Evolutionary conservation across 768 basidiomycete genomes (phyloP).

Genomic region (Lyophyllum atratum): DNA sequence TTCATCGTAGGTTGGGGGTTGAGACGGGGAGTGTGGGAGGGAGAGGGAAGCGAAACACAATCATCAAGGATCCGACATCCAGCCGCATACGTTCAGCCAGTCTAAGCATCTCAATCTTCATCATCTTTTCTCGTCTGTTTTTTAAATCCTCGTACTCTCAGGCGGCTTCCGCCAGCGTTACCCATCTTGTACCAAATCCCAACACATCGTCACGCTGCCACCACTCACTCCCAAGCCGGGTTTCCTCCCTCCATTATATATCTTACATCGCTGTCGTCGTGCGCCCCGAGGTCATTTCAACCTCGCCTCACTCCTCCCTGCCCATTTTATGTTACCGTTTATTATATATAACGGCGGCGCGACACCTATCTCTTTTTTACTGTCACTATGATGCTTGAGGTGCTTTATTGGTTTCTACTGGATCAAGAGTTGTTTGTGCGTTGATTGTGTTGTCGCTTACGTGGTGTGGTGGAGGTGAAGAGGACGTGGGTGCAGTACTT

Average conservation of each 20-base stretch:
- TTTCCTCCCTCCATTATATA: conserved; percentile 6
- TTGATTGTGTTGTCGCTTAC: conserved; percentile 7
- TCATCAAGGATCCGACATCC: conserved; percentile 8
- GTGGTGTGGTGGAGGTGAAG: neutral
- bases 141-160: neutral
- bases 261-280: conserved; percentile 20
- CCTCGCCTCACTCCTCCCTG: conserved; percentile 1
- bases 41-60: conserved; percentile 13
- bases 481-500: neutral
- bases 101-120: conserved; percentile 15
- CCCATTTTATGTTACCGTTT: conserved; percentile 18
- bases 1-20: neutral
- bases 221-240: neutral
- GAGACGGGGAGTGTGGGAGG: neutral
- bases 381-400: conserved; percentile 2
- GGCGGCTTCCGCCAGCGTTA: neutral
- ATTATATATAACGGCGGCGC: conserved; percentile 20
- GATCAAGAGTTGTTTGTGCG: conserved; percentile 4
- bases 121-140: conserved; percentile 11
- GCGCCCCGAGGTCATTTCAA: neutral
- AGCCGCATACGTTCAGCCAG: conserved; percentile 8
- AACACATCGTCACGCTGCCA: neutral
- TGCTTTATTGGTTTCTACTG: conserved; percentile 5
- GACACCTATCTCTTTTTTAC: conserved; percentile 15
- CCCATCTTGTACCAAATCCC: conserved; percentile 18